Base-by-base conservation (phyloP, 352 stramenopile species). In the Pelagophyceae sp. region DNA sequence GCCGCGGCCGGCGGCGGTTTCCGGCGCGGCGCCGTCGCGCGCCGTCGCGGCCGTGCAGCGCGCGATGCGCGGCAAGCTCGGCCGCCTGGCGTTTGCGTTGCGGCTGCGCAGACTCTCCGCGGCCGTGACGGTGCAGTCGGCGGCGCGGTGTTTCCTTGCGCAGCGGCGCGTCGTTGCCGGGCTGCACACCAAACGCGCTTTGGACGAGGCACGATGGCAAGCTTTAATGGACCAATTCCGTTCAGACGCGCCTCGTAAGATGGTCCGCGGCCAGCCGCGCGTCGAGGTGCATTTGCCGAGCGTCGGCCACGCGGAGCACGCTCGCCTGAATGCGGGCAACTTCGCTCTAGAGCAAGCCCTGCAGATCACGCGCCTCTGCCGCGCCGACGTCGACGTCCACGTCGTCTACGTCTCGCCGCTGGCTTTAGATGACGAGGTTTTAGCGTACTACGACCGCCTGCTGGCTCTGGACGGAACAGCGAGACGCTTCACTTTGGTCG, bases 371-470 rank as follows among this genome's bases (percentile, higher is more conserved):
- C 67, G 67, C 15, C 35, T 74, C 2, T 74, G 33, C 27, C 6
- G 2, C 3, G 67, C 67, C 25, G 35, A 1, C 15, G 67, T 29
- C 29, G 33, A 90, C 67, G 88, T 95, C 32, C 89, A 94, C 40
- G 80, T 95, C 35, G 83, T 95, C 32, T 95, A 95, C 78, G 87
- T 95, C 2, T 84, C 85, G 33, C 90, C 90, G 19, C 92, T 94
- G 67, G 87, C 93, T 69, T 84, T 95, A 27, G 86, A 86, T 0
- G 72, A 83, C 0, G 90, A 95, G 61, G 82, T 94, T 50, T 80
- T 85, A 19, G 88, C 90, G 75, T 95, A 95, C 78, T 86, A 88
- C 33, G 75, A 91, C 40, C 93, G 93, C 71, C 79, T 95, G 25
- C 80, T 95, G 61, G 82, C 93, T 76, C 67, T 74, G 0, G 67